Base-by-base conservation (phyloP, 2,329 filamentous ascomycete species). In the Paecilomyces sp. region DNA sequence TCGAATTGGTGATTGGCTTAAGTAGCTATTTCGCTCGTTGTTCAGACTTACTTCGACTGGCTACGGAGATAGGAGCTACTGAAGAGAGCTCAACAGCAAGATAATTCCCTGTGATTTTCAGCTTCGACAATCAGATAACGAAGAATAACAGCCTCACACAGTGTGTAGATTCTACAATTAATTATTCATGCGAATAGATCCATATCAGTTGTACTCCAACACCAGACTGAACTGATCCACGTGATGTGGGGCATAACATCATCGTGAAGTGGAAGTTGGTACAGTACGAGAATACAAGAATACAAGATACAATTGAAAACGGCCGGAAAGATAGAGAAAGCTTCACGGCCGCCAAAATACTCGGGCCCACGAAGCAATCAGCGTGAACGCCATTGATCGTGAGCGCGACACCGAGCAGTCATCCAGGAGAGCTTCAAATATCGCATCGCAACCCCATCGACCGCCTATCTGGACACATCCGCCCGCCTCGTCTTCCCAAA, bases 361-460 rank as follows among this genome's bases (percentile, higher is more conserved):
- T 56, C 63, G 67, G 62, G 63, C 59, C 61, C 63, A 69, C 33
- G 62, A 68, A 57, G 58, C 56, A 61, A 62, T 53, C 51, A 25
- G 51, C 22, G 51, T 30, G 51, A 30, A 47, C 15, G 15, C 15
- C 15, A 4, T 15, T 8, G 15, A n/a, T 8, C 4, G 5, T n/a
- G 41, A 47, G 31, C 18, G 3, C 41, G 41, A 47, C n/a, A 47
- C 15, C 5, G 2, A 36, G 15, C n/a, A 22, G n/a, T 6, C 41
- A 2, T 9, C n/a, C 41, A 22, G 11, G 3, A 13, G 15, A 47
- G n/a, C 41, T 22, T 47, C 41, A 47, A 47, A 47, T 47, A 47
- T 47, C 36, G 7, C 36, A 47, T 47, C 15, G n/a, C 25, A 18
- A 47, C 15, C 15, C 41, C 51, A 28, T n/a, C 51, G 22, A 15